Evolutionary conservation across 2,329 filamentous ascomycete genomes (phyloP).

Genomic region (Aspergillus sp.): DNA sequence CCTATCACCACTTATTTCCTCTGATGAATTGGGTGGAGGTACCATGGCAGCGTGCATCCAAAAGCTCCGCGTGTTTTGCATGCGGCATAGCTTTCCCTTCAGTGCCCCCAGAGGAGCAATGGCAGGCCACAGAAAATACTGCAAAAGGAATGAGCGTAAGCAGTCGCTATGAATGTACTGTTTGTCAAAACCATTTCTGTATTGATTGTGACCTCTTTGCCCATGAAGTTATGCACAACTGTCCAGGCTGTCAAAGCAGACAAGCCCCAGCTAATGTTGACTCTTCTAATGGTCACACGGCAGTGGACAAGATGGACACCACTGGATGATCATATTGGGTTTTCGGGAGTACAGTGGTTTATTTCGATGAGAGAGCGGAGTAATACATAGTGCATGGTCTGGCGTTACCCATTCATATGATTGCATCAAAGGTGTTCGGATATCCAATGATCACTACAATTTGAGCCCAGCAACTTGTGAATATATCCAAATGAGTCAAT

Average conservation of each 20-base stretch:
- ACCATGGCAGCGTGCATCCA: constrained; percentile 63
- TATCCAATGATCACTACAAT: no score
- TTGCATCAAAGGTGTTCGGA: not conserved
- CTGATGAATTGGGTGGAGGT: constrained; percentile 87
- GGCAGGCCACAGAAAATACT: constrained; percentile 27
- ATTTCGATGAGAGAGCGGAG: not conserved
- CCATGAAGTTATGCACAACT: constrained; percentile 92
- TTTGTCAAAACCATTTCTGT: constrained; percentile 88
- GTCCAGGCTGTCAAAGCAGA: constrained; percentile 68
- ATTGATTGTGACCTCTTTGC: constrained; percentile 96
- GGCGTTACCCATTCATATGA: constrained; percentile 5
- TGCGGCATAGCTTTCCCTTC: constrained; percentile 67
- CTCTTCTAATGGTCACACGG: constrained; percentile 8
- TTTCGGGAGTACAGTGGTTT: not conserved
- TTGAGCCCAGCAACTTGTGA: not conserved
- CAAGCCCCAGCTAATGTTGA: constrained; percentile 5
- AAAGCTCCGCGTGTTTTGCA: constrained; percentile 62
- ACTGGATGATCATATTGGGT: constrained; percentile 8
- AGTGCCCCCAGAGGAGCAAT: constrained; percentile 32
- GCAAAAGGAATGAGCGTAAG: constrained; percentile 71
- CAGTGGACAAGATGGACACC: constrained; percentile 29
- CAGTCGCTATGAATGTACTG: constrained; percentile 76
- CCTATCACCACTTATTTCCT: constrained; percentile 87
- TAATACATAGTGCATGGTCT: constrained; percentile 1
- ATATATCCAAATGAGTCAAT: not conserved